Evolutionary conservation across 1,284 basidiomycete species (phyloP).

Genomic region (Dichomitus squalens): DNA sequence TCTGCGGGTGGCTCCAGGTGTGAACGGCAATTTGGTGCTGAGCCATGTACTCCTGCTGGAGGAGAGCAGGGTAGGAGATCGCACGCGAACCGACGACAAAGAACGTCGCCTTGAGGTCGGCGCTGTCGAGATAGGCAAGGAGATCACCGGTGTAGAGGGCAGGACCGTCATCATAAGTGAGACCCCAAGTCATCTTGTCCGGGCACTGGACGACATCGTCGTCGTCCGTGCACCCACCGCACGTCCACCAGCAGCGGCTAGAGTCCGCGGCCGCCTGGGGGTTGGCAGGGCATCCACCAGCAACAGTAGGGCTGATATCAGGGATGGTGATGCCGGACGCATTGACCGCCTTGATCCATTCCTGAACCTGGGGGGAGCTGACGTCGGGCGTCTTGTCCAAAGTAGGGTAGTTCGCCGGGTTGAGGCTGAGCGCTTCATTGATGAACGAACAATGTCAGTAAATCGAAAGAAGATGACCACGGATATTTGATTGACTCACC

Average conservation of each 20-base stretch:
- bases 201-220: slow-evolving; percentile 78
- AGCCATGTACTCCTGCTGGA: slow-evolving; percentile 73
- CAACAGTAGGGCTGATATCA: slow-evolving; percentile 46
- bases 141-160: slow-evolving; percentile 81
- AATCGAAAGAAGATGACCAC: not conserved
- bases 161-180: slow-evolving; percentile 80
- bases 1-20: slow-evolving; percentile 66
- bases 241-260: slow-evolving; percentile 85
- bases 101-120: slow-evolving; percentile 81
- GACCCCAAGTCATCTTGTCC: slow-evolving; percentile 70
- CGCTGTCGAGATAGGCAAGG: slow-evolving; percentile 65
- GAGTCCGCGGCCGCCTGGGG: slow-evolving; percentile 54
- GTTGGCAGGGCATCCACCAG: slow-evolving; percentile 69
- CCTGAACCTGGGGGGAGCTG: slow-evolving; percentile 68
- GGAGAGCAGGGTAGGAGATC: slow-evolving; percentile 58
- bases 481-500: slow-evolving; percentile 32
- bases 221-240: slow-evolving; percentile 70
- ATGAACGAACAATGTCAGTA: not conserved
- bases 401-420: slow-evolving; percentile 64
- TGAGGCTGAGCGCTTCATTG: slow-evolving; percentile 41
- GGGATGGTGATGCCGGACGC: slow-evolving; percentile 61
- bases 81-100: slow-evolving; percentile 85
- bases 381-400: slow-evolving; percentile 70
- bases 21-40: slow-evolving; percentile 74
- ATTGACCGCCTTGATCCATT: slow-evolving; percentile 69